Evolutionary conservation across 345 rosid genomes (phyloP).

Genomic region (Ceriops decandra): DNA sequence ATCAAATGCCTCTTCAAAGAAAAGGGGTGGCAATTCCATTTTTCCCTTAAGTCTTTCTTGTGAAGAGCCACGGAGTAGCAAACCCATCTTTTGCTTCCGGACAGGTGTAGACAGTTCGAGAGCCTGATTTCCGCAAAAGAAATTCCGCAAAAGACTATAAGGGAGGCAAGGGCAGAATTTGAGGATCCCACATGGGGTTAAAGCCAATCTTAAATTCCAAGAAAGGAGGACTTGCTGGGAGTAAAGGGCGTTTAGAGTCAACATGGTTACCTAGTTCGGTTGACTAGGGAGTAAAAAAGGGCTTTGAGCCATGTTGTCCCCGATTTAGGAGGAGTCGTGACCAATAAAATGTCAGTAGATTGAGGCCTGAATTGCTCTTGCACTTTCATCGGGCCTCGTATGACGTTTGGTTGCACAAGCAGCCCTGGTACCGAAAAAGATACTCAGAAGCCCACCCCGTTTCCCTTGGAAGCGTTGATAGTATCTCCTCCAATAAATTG

Average conservation of each 20-base stretch:
- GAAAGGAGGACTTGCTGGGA: not conserved
- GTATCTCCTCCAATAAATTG: not conserved
- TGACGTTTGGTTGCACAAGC: no score
- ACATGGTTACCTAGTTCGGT: not conserved
- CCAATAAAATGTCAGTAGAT: not conserved
- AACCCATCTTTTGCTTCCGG: conserved; percentile 2
- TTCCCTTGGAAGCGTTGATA: no score
- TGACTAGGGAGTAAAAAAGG: not conserved
- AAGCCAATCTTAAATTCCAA: not conserved
- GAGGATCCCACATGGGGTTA: not conserved
- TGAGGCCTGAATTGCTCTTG: not conserved
- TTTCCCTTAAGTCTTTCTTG: no score
- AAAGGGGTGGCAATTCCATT: no score
- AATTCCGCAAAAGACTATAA: not conserved
- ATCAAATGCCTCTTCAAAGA: no score
- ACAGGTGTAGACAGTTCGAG: not conserved
- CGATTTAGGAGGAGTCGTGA: not conserved
- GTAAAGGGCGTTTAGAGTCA: not conserved
- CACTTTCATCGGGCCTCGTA: no score
- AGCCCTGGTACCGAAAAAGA: no score
- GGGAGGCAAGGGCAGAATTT: not conserved
- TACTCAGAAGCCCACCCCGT: no score
- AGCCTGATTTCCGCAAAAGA: not conserved
- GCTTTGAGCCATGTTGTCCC: conserved; percentile 9
- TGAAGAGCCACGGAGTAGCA: no score